Evolutionary conservation across 176 grass and related monocot genomes (phyloP).

Genomic region (Carex littledalei): DNA sequence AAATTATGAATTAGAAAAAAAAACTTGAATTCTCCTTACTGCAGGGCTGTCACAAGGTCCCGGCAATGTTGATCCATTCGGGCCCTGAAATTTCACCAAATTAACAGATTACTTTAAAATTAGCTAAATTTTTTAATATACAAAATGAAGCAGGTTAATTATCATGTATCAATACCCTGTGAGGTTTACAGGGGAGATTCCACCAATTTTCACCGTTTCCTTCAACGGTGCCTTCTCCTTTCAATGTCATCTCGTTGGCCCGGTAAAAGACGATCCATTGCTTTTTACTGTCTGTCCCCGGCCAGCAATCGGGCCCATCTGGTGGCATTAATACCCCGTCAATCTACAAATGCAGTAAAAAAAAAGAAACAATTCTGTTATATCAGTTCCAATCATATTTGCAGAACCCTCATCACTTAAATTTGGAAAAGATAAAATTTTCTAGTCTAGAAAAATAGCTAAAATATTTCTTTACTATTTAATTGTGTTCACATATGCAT

Average conservation of each 20-base stretch:
- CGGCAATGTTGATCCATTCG: conserved; percentile 61
- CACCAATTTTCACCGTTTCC: conserved; percentile 84
- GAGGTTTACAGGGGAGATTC: conserved; percentile 82
- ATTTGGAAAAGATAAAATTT: background rate
- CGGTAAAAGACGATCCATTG: conserved; percentile 73
- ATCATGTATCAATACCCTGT: conserved; percentile 41
- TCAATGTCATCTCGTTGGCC: conserved; percentile 46
- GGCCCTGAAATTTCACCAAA: conserved; percentile 39
- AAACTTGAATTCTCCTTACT: conserved; percentile 21
- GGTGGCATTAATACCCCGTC: conserved; percentile 69
- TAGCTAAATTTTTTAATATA: too few relatives aligned
- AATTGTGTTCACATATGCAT: background rate
- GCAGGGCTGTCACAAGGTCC: conserved; percentile 80
- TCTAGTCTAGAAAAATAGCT: background rate
- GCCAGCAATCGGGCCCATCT: conserved; percentile 59
- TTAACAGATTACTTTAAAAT: background rate
- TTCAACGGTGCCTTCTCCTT: conserved; percentile 57
- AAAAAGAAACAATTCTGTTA: too few relatives aligned
- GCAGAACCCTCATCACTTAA: background rate
- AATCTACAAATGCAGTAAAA: conserved; percentile 28
- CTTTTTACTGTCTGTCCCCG: conserved; percentile 35
- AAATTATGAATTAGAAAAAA: conserved; percentile 10
- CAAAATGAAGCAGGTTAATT: background rate
- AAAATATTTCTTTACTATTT: background rate
- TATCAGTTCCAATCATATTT: background rate